Conservation (phyloP, 352 stramenopile genomes). For the Elongisporangium undulatum region DNA sequence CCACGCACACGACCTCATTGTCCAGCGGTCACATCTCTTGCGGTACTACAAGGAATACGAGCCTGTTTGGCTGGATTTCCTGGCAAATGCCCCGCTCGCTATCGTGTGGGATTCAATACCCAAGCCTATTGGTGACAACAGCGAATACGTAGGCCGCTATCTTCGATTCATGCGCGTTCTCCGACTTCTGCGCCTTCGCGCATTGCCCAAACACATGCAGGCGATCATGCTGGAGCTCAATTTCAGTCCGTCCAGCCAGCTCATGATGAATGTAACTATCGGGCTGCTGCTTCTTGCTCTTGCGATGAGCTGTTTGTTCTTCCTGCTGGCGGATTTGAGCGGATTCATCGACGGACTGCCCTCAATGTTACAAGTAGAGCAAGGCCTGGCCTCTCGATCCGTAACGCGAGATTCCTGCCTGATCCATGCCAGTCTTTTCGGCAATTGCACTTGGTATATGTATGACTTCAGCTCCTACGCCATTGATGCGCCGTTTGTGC, state of each 20-base stretch:
- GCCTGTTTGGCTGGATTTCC: not conserved
- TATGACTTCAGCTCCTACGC: slow-evolving; percentile 33
- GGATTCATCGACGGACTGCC: slow-evolving; percentile 2
- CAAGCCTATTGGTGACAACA: slow-evolving; percentile 5
- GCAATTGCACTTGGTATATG: slow-evolving; percentile 40
- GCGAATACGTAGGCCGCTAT: slow-evolving; percentile 4
- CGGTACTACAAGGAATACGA: not conserved
- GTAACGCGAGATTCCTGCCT: slow-evolving; percentile 26
- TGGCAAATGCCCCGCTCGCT: slow-evolving; percentile 11
- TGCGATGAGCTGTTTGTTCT: slow-evolving; percentile 16
- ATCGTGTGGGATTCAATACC: slow-evolving; percentile 13
- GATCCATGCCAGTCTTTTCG: slow-evolving; percentile 21
- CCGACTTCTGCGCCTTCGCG: slow-evolving; percentile 12
- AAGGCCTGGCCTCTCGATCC: slow-evolving; percentile 3
- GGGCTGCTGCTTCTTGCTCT: slow-evolving; percentile 12
- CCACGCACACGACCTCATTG: not conserved
- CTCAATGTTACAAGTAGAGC: slow-evolving; percentile 1
- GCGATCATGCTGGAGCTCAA: slow-evolving; percentile 19
- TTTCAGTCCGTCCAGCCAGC: slow-evolving; percentile 17
- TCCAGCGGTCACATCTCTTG: not conserved
- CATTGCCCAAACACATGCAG: slow-evolving; percentile 10
- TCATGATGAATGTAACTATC: slow-evolving; percentile 10
- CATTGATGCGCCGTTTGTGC: slow-evolving; percentile 35
- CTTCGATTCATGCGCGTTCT: slow-evolving; percentile 17
- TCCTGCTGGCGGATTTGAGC: slow-evolving; percentile 12